phyloP scores from a whole-genome alignment of 1,284 basidiomycete species.

The Trametes versicolor region DNA sequence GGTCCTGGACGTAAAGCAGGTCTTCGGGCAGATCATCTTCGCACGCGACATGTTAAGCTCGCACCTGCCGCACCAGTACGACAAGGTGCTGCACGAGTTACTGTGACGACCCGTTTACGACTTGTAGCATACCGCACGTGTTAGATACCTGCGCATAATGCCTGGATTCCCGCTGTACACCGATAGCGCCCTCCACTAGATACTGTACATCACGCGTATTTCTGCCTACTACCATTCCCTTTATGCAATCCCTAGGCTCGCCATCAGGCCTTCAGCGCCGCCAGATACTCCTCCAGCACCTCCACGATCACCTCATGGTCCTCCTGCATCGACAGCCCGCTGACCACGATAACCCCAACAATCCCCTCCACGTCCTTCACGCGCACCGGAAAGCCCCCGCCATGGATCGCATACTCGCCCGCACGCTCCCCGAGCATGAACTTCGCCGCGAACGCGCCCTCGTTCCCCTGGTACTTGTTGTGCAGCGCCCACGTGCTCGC shows the following conservation, averaged over 20 bases:
- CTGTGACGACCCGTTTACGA: conserved; percentile 26
- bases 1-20: conserved; percentile 75
- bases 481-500: conserved; percentile 41
- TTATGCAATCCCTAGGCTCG: conserved; percentile 17
- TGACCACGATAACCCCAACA: conserved; percentile 49
- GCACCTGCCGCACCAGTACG: conserved; percentile 56
- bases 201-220: conserved; percentile 13
- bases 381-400: conserved; percentile 48
- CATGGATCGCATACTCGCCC: conserved; percentile 45
- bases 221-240: not conserved
- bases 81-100: conserved; percentile 69
- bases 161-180: conserved; percentile 2
- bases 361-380: conserved; percentile 47
- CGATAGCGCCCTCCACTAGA: not conserved
- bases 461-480: conserved; percentile 36
- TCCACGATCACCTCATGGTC: conserved; percentile 48
- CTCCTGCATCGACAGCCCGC: conserved; percentile 45
- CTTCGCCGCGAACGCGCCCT: conserved; percentile 39
- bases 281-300: conserved; percentile 44
- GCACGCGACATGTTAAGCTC: conserved; percentile 80
- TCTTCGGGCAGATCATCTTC: conserved; percentile 86
- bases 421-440: conserved; percentile 40
- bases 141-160: conserved; percentile 26
- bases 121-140: conserved; percentile 31
- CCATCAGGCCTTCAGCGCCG: conserved; percentile 23